Conservation (phyloP, 2,329 filamentous ascomycete species). For the Aspergillus thermomutatus region DNA sequence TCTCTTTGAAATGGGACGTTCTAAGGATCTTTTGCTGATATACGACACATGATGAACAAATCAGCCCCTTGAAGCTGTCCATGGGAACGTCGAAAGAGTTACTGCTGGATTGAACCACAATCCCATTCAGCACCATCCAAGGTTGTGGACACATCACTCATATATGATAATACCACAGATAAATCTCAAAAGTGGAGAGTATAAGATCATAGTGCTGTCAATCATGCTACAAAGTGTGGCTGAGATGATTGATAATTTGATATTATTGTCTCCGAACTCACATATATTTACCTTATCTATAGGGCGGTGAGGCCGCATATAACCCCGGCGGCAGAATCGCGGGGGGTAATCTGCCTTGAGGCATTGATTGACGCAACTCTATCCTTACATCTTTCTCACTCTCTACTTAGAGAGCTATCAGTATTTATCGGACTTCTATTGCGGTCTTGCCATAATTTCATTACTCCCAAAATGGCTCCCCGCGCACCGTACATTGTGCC, state of each 20-base stretch:
- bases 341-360: slow-evolving; percentile 9
- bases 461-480: slow-evolving; percentile 37
- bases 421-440: background rate
- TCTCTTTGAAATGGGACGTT: no score
- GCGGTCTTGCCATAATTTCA: background rate
- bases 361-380: background rate
- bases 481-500: slow-evolving; percentile 68
- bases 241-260: no score
- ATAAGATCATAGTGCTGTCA: no score
- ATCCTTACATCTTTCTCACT: background rate
- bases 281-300: background rate
- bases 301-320: slow-evolving; percentile 20
- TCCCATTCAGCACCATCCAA: no score
- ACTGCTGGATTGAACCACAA: no score
- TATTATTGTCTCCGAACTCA: no score
- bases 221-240: no score
- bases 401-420: background rate
- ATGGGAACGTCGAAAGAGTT: no score
- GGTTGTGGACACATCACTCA: no score
- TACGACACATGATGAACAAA: background rate
- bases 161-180: no score
- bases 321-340: slow-evolving; percentile 25
- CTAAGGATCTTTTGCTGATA: background rate
- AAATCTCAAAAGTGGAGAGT: no score
- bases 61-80: background rate